These are phyloP conservation scores for Eucalyptus shirleyi DNA, from an alignment of 345 rosid genomes.

Conservation along the genomic window DNA sequence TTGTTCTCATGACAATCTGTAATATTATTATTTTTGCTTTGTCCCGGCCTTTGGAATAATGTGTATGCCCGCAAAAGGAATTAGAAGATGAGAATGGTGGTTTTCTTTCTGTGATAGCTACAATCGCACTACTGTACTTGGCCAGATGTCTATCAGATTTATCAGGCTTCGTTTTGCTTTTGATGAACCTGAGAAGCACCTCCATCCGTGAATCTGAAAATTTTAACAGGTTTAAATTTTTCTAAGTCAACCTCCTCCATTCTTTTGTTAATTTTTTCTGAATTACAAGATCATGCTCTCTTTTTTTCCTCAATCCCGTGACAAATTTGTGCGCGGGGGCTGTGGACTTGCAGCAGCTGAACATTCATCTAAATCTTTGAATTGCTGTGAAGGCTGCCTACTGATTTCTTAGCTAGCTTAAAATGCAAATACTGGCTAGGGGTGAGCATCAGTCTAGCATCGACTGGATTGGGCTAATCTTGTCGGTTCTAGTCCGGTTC, in stretches of 20 bases:
- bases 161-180: background rate
- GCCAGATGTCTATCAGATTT: background rate
- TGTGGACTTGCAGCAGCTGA: background rate
- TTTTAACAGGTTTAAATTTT: background rate
- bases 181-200: background rate
- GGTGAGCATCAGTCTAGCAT: too few species aligned
- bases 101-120: background rate
- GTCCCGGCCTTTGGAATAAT: background rate
- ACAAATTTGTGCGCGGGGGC: background rate
- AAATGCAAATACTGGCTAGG: background rate
- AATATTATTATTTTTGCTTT: background rate
- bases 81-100: background rate
- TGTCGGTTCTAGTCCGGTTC: accelerated
- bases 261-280: background rate
- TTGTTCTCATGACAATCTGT: background rate
- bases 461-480: too few species aligned
- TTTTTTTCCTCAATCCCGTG: background rate
- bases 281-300: background rate
- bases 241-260: background rate
- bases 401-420: background rate
- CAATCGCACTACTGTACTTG: background rate
- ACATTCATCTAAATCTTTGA: background rate
- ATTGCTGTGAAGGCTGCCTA: background rate
- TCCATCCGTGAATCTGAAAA: background rate
- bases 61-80: background rate